Percentiles rank a stretch among this genome's conserved stretches.
These are phyloP conservation scores for Leishmania gerbilli DNA, from an alignment of 208 protist genomes.

Conservation along the genomic window DNA sequence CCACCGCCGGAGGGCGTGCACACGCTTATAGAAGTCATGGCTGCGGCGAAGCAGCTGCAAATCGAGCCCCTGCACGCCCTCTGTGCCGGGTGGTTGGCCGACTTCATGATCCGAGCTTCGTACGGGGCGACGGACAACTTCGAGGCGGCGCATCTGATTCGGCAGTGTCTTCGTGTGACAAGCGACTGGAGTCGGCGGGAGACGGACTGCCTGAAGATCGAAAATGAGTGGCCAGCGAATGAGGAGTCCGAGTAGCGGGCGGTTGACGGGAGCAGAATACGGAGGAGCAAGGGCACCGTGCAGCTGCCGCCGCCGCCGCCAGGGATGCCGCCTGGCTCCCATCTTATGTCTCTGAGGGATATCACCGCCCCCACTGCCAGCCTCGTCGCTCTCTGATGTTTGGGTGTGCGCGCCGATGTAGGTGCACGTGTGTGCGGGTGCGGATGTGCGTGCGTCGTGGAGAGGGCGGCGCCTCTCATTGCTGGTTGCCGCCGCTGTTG, in stretches of 20 bases:
- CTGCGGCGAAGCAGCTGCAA: slow-evolving; percentile 48
- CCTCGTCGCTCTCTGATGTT: background rate
- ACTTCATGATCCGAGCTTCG: slow-evolving; percentile 65
- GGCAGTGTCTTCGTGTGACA: slow-evolving; percentile 58
- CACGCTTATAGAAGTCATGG: slow-evolving; percentile 42
- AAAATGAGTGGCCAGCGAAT: slow-evolving; percentile 87
- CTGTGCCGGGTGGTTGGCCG: slow-evolving; percentile 67
- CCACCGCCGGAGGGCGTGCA: slow-evolving; percentile 45
- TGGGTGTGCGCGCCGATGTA: background rate
- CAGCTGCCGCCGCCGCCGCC: background rate
- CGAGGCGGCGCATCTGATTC: slow-evolving; percentile 72
- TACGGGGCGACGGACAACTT: slow-evolving; percentile 70
- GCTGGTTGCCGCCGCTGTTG: no score
- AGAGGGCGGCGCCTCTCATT: no score
- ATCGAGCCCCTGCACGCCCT: slow-evolving; percentile 59
- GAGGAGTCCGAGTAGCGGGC: slow-evolving; percentile 46
- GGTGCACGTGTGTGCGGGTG: no score
- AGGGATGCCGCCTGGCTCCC: background rate
- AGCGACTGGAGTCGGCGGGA: slow-evolving; percentile 72
- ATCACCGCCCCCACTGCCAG: background rate
- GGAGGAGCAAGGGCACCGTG: background rate
- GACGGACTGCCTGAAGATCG: slow-evolving; percentile 74
- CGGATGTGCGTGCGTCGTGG: background rate
- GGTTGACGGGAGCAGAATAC: background rate
- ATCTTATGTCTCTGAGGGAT: background rate